Base-by-base conservation (phyloP, 805 yeast genomes). In the Monosporozyma siamensis region DNA sequence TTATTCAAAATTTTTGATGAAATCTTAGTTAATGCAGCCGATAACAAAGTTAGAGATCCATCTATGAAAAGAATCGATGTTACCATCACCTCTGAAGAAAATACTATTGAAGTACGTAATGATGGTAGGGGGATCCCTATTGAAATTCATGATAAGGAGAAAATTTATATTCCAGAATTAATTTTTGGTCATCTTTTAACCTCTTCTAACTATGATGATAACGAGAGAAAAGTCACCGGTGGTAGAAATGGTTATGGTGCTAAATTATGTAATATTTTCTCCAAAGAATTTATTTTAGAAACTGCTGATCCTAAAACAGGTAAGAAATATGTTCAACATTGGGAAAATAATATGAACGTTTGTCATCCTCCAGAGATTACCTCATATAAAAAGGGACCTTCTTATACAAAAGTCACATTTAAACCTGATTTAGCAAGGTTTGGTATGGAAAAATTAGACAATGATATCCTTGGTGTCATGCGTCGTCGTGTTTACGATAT, bases 201-300 rank as follows among this genome's bases (percentile, higher is more conserved):
- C 0, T 89, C 97, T 2, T 85, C 95, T 22, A 92, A 92, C 65
- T 92, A 92, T 62, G 95, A 92, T 61, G 98, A 92, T 61, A 77
- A 90, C 49, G 85, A 92, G 57, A 85, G 86, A 65, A 92, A 92
- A 63, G 97, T 92, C 26, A 86, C 95, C 2, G 98, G 98, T 69
- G 98, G 98, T 64, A 79, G 98, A 70, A 92, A 92, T 61, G 98
- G 98, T 49, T 92, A 80, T 59, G 98, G 98, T 65, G 98, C 98
- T 39, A 92, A 92, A 61, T 69, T 92, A 43, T 92, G 98, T 76
- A 92, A 92, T 63, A 92, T 92, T 48, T 92, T 90, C 63, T 87
- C 96, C 21, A 83, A 88, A 4, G 81, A 82, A 55, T 92, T 92
- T 58, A 74, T 70, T 11, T 73, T 92, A 23, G 96, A 88, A 60